phyloP scores from a whole-genome alignment of 1,139 yeast species.

The Blastobotrys buckinghamii region DNA sequence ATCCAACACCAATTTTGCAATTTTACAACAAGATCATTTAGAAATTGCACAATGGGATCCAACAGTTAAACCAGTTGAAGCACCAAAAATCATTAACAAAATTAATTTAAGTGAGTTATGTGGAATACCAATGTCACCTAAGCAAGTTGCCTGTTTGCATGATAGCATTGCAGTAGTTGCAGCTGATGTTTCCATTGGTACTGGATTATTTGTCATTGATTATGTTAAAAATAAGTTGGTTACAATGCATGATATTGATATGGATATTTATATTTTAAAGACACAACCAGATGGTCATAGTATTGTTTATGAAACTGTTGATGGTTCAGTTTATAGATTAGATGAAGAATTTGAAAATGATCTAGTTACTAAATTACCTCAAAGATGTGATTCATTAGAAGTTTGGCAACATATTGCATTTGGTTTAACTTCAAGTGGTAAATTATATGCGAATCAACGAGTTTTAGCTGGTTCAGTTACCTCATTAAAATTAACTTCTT shows the following conservation, averaged over 20 bases:
- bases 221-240: conserved; percentile 1
- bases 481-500: conserved; percentile 67
- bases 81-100: conserved; percentile 41
- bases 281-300: conserved; percentile 49
- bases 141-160: conserved; percentile 59
- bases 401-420: conserved; percentile 44
- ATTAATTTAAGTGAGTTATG: conserved; percentile 32
- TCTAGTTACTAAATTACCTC: conserved; percentile 53
- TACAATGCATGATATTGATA: conserved; percentile 28
- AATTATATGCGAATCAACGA: conserved; percentile 57
- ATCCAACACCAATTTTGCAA: conserved; percentile 56
- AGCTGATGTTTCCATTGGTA: conserved; percentile 38
- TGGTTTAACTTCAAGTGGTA: conserved; percentile 66
- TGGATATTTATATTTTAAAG: conserved; percentile 52
- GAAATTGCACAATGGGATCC: conserved; percentile 40
- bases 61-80: conserved; percentile 34
- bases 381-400: conserved; percentile 55
- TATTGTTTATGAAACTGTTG: conserved; percentile 55
- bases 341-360: conserved; percentile 29
- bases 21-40: conserved; percentile 43
- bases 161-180: conserved; percentile 49
- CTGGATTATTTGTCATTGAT: conserved; percentile 8
- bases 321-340: conserved; percentile 49
- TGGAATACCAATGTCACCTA: conserved; percentile 29
- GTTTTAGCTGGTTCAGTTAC: conserved; percentile 77